Percentiles rank a stretch among this genome's conserved stretches.
Conservation (phyloP, 805 yeast species). For the Yarrowia phangngaensis region DNA sequence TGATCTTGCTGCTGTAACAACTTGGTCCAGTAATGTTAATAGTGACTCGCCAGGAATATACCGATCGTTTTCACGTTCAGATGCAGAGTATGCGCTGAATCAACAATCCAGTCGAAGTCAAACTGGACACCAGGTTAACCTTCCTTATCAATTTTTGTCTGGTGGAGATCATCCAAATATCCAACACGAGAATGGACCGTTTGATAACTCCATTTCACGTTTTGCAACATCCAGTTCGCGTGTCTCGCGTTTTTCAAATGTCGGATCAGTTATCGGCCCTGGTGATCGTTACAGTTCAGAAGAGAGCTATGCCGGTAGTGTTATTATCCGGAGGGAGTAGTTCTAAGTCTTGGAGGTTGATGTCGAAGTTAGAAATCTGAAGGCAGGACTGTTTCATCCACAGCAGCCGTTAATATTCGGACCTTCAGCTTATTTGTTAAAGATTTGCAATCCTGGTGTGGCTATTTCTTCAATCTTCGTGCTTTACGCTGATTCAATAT, state of each 20-base stretch:
- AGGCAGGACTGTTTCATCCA: no score
- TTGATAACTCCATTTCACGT: conserved; percentile 9
- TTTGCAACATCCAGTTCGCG: conserved; percentile 8
- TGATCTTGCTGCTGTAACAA: conserved; percentile 8
- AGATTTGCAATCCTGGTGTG: no score
- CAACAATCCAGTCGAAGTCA: conserved; percentile 15
- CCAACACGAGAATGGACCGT: conserved; percentile 15
- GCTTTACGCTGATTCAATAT: no score
- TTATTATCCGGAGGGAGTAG: conserved; percentile 17
- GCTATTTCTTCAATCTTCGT: no score
- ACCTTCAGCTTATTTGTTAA: no score
- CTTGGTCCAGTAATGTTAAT: conserved; percentile 20
- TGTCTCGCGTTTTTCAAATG: conserved; percentile 10
- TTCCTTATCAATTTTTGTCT: conserved; percentile 8
- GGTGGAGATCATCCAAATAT: conserved; percentile 17
- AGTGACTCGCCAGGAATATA: conserved; percentile 19
- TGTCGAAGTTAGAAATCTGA: no score
- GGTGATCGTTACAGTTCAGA: conserved; percentile 14
- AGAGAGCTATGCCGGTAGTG: conserved; percentile 24
- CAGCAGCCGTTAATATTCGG: no score
- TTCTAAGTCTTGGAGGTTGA: no score
- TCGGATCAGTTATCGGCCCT: conserved; percentile 16
- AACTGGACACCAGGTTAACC: conserved; percentile 7
- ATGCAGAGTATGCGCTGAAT: conserved; percentile 7
- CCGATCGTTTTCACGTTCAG: conserved; percentile 13